phyloP scores from a whole-genome alignment of 495 filamentous ascomycete species.

The Parachaetomium inaequale region DNA sequence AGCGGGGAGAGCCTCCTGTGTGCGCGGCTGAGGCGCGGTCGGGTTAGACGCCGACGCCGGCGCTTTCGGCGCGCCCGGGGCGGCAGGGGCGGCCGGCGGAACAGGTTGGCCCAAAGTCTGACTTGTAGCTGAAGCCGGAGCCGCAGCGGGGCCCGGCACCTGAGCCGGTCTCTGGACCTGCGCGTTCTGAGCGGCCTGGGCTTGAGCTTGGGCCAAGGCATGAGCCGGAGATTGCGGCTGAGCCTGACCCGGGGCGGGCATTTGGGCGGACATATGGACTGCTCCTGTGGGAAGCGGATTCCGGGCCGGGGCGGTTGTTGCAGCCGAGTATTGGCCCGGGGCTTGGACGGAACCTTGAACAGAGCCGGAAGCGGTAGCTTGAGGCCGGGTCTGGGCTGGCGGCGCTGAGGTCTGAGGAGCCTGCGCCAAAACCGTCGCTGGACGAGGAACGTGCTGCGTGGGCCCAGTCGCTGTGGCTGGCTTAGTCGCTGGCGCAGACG shows the following conservation, averaged over 20 bases:
- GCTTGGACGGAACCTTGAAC: not conserved
- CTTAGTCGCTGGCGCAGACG: not conserved
- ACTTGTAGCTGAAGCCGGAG: not conserved
- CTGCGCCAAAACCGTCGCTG: not conserved
- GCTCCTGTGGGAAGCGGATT: not conserved
- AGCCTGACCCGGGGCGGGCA: not conserved
- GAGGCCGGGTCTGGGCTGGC: not conserved
- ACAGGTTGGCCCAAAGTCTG: not conserved
- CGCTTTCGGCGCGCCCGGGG: not conserved
- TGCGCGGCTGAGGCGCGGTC: not conserved
- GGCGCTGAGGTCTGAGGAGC: not conserved
- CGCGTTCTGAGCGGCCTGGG: slow-evolving; percentile 6
- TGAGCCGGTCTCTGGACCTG: not conserved
- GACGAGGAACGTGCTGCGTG: slow-evolving; percentile 5
- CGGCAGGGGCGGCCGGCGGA: not conserved
- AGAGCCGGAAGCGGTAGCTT: not conserved
- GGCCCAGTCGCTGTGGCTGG: not conserved
- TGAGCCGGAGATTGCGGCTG: slow-evolving; percentile 5
- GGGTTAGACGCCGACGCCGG: not conserved
- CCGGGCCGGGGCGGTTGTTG: not conserved
- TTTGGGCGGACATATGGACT: not conserved
- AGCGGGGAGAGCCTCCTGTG: not conserved
- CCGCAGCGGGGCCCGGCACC: not conserved
- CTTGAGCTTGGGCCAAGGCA: not conserved
- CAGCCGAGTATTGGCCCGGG: not conserved